Evolutionary conservation across 1,284 basidiomycete genomes (phyloP), one percentile per base, ranked within the genome.

Genomic region (Thelephora terrestris): DNA sequence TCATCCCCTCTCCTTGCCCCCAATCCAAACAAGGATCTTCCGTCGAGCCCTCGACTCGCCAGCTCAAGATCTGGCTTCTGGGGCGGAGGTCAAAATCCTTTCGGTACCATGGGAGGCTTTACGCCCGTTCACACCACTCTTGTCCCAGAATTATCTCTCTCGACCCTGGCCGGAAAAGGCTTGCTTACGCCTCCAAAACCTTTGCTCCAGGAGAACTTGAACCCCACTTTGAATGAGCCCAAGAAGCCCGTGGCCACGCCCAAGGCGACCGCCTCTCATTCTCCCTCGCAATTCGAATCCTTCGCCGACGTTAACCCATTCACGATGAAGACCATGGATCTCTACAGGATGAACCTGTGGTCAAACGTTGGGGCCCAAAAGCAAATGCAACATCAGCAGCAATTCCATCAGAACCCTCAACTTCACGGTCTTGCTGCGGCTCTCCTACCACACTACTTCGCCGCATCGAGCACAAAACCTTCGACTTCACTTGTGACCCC

Each of bases 341-440:
- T 79, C 63, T 91, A 76, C 57, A 77, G 90, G 32, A 89, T 90
- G 84, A 90, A 92, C 57, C 71, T 92, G 1, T 92, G 89, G 90
- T 78, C 79, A 34, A 79, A 83, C 64, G 85, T 92, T 76, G 86
- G 86, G 0, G 62, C 64, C 55, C 66, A 64, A 48, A 58, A 59
- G 45, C 53, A 55, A 17, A 52, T 57, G 47, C 56, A 58, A 16
- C 43, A 56, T 24, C 59, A 60, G 64, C 71, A 55, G 35, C 57
- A 54, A 46, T 53, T 53, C n/a, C 53, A 57, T 34, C 58, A 55
- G 42, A 53, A 50, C 20, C 43, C 61, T 23, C 53, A 58, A 1
- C 64, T 74, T 32, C 66, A 66, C 4, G 76, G 78, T 6, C 66
- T 81, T 24, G 77, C 79, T 0, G 58, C 69, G 16, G 64, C 63